Base-by-base conservation (phyloP, 2,329 filamentous ascomycete species). In the Salinomyces thailandicus region DNA sequence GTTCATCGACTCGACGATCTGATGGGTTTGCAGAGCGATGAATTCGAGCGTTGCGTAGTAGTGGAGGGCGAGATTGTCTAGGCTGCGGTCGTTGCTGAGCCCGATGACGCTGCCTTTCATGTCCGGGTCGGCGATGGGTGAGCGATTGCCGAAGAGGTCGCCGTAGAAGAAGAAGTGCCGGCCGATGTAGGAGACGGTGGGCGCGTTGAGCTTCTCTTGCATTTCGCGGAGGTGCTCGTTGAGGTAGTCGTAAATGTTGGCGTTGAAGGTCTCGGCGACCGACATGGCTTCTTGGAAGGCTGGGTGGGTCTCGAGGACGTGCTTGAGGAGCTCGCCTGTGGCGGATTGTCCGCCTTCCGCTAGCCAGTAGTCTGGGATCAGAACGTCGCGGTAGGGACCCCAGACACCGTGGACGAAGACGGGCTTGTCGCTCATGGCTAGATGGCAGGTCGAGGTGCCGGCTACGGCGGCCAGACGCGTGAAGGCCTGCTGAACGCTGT, bases 161-260 rank as follows among this genome's bases (percentile, higher is more conserved):
- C 91, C 91, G 60, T 98, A 98, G 68, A 98, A 93, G 75, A 98
- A 98, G 66, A 93, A 82, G 62, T 98, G 89, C 6, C 89, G 83
- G 9, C 79, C 86, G 2, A 98, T 71, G 61, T 87, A 93, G 13
- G 85, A 80, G 44, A 96, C 73, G 35, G 76, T 77, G 0, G 87
- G 87, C 2, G 85, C 85, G 2, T 71, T 66, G 16, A 67, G 62
- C 52, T 78, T 78, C 51, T 79, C 72, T 16, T 73, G 73, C 68
- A 96, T 72, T 49, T 85, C 77, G 42, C 77, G 74, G 8, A 98
- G 75, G 54, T 93, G 86, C 44, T 79, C 73, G 61, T 98, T 96
- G 38, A 98, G 73, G 60, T 87, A 94, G 57, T 94, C 86, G 64
- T 95, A 98, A 45, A 96, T 85, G 64, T 87, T 93, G 54, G 79